These are phyloP conservation scores for Ilyonectria robusta DNA, from an alignment of 2,329 filamentous ascomycete species.

Conservation along the genomic window DNA sequence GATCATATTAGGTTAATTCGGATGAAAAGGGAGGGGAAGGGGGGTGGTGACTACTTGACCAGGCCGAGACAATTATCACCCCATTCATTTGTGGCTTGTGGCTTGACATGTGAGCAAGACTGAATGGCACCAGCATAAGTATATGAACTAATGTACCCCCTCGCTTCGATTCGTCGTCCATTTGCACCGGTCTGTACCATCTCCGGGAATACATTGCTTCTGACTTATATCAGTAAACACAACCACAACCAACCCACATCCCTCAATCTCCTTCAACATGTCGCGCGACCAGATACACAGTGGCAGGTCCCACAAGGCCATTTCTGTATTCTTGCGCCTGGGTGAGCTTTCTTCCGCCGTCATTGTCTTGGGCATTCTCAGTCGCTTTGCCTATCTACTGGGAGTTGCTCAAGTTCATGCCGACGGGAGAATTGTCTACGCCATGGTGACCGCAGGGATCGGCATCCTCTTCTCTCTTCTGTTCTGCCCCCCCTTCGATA, in stretches of 20 bases:
- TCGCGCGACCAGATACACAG: no score
- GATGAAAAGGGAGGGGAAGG: no score
- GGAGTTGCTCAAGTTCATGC: slow-evolving; percentile 18
- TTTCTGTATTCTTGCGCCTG: slow-evolving; percentile 39
- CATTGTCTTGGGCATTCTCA: slow-evolving; percentile 46
- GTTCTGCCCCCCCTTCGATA: slow-evolving; percentile 39
- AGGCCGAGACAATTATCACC: no score
- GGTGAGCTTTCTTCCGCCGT: slow-evolving; percentile 34
- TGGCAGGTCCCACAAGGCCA: slow-evolving; percentile 33
- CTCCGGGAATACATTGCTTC: neutral
- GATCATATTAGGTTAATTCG: no score
- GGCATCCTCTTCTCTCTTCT: slow-evolving; percentile 45
- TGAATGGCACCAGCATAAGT: neutral
- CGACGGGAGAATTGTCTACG: slow-evolving; percentile 42
- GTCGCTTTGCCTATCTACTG: slow-evolving; percentile 39
- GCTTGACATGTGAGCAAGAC: no score
- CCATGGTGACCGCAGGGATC: slow-evolving; percentile 47
- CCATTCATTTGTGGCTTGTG: no score
- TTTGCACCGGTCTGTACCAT: neutral
- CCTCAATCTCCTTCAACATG: neutral
- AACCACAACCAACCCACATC: neutral
- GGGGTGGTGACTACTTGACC: no score
- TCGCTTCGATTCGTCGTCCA: neutral
- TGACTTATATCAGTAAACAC: neutral
- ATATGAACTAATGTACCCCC: neutral